Evolutionary conservation across 2,329 filamentous ascomycete genomes (phyloP), one percentile per base, ranked within the genome.

Genomic region (Moelleriella libera): DNA sequence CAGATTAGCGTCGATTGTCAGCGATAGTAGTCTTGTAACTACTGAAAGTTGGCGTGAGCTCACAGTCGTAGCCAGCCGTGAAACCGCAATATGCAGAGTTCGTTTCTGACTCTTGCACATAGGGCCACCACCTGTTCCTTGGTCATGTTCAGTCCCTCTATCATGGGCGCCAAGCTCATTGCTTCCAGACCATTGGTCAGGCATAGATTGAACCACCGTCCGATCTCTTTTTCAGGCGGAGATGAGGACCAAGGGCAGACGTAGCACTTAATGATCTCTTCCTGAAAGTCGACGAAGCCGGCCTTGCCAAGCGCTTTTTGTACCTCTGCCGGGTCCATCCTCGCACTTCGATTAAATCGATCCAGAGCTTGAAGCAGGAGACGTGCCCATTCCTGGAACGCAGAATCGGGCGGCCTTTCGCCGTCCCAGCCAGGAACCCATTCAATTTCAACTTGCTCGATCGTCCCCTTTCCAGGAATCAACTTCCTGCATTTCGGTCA

Each of bases 391-490:
- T 77, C 67, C 43, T 69, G 64, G 12, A 90, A 67, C 30, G 72
- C 68, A 6, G 82, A 78, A 39, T 77, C 66, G 9, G 76, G 71
- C 11, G 85, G 65, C 1, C 78, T 77, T 37, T 74, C 72, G 55
- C 85, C 79, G 52, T 88, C 82, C 58, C 80, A 84, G 46, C 78
- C 78, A 14, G 88, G 87, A 44, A 76, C 70, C 63, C 85, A 85
- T 63, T 97, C 88, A 47, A 97, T 83, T 61, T 97, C 90, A 44
- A 94, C 78, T 55, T 94, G 88, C 64, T 97, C 89, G 48, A 96
- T 74, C 59, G 74, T 76, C 47, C 89, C 90, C 41, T 69, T 74
- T 1, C 82, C 82, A 1, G 88, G 87, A 55, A 80, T 80, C 30
- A 96, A 72, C 59, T 94, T 85, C 47, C 83, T 88, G 44, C 9